These are phyloP conservation scores for Sporormia fimetaria DNA, from an alignment of 495 filamentous ascomycete genomes.

Conservation along the genomic window DNA sequence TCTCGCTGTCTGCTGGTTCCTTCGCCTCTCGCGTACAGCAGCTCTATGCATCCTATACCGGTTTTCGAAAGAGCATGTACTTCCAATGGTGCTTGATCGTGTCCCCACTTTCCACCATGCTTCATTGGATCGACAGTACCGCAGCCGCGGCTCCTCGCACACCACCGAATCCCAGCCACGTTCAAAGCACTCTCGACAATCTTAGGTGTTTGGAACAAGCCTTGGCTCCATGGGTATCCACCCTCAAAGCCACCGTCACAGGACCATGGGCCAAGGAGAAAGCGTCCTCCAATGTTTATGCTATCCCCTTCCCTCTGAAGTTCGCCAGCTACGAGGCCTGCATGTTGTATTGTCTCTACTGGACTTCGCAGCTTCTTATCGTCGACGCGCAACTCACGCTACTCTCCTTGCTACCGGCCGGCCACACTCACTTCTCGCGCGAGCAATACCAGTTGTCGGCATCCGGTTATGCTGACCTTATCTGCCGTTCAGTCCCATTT, in stretches of 20 bases:
- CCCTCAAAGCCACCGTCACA: neutral
- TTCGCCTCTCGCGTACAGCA: slow-evolving; percentile 4
- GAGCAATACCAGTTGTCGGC: neutral
- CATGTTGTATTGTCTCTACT: slow-evolving; percentile 12
- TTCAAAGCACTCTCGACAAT: slow-evolving; percentile 4
- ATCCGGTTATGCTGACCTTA: slow-evolving; percentile 10
- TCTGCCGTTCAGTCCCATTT: slow-evolving; percentile 19
- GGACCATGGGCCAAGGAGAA: slow-evolving; percentile 8
- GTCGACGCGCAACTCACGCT: slow-evolving; percentile 6
- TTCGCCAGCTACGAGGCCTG: slow-evolving; percentile 16
- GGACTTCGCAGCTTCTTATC: slow-evolving; percentile 13
- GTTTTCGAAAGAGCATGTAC: slow-evolving; percentile 6
- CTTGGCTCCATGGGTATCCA: slow-evolving; percentile 5
- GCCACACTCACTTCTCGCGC: neutral
- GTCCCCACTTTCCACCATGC: slow-evolving; percentile 15
- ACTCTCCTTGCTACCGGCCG: neutral
- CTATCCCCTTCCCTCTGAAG: slow-evolving; percentile 15
- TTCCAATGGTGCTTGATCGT: slow-evolving; percentile 15
- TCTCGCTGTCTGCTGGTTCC: slow-evolving; percentile 5
- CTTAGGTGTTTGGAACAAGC: slow-evolving; percentile 6
- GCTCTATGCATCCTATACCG: slow-evolving; percentile 2
- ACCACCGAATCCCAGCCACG: neutral
- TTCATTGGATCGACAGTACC: slow-evolving; percentile 2
- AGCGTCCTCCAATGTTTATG: slow-evolving; percentile 1
- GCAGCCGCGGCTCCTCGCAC: neutral